These are phyloP conservation scores for Boletus huronensis DNA, from an alignment of 768 basidiomycete genomes.

Conservation along the genomic window DNA sequence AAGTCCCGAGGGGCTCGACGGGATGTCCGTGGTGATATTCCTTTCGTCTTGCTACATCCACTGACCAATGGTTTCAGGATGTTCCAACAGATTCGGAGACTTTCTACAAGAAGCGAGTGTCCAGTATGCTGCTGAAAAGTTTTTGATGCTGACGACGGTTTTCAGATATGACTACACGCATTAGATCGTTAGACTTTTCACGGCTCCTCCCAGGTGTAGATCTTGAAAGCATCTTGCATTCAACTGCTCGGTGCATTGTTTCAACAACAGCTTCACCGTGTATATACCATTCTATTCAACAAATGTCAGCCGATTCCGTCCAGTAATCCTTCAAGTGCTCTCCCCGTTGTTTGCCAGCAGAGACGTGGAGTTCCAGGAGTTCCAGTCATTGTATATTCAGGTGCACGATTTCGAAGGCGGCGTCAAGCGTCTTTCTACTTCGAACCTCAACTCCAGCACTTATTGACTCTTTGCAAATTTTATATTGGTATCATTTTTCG, in stretches of 20 bases:
- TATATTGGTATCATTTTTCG: neutral
- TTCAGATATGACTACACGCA: slow-evolving; percentile 50
- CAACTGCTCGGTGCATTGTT: slow-evolving; percentile 11
- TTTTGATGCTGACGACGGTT: slow-evolving; percentile 5
- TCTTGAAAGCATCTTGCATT: slow-evolving; percentile 1
- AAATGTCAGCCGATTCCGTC: neutral
- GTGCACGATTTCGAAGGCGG: neutral
- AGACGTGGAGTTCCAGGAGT: neutral
- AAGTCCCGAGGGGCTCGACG: slow-evolving; percentile 60
- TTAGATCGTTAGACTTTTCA: slow-evolving; percentile 27
- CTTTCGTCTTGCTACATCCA: neutral
- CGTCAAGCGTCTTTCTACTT: neutral
- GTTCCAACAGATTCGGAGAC: slow-evolving; percentile 74
- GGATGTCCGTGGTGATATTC: slow-evolving; percentile 41
- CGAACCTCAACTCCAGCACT: neutral
- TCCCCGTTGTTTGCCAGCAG: neutral
- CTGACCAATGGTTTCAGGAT: slow-evolving; percentile 34
- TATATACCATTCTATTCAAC: slow-evolving; percentile 8
- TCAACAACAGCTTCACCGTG: slow-evolving; percentile 16
- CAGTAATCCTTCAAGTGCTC: neutral
- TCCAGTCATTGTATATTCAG: neutral
- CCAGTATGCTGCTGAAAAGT: neutral
- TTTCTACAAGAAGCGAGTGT: slow-evolving; percentile 77
- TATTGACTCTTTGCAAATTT: neutral
- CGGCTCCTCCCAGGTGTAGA: neutral